Base-by-base conservation (phyloP, 2,329 filamentous ascomycete genomes). In the Penicillium sp. region DNA sequence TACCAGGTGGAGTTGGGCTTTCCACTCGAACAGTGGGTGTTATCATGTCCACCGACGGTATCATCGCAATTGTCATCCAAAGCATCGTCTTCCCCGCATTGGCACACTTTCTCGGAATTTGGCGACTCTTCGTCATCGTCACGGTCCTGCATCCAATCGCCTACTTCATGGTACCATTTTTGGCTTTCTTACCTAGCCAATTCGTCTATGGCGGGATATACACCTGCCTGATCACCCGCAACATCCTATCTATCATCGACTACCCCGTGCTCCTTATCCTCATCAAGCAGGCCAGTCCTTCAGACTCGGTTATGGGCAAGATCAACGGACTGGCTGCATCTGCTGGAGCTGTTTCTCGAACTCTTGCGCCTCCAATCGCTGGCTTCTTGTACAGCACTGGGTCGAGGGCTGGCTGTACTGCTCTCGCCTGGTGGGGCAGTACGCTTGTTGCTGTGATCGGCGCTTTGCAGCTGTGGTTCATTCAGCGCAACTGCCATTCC, bases 311-410 rank as follows among this genome's bases (percentile, higher is more conserved):
- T 5, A 77, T 91, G 14, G 88, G 88, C 1, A 86, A 83, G 62
- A 88, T 91, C 69, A 91, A 91, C 59, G 88, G 88, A 0, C 74
- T 90, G 8, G 87, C 87, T 45, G 89, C 89, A 56, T 87, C 85
- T 2, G 87, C 84, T 1, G 88, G 87, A n/a, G 89, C 87, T 18
- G 83, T 85, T 4, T 86, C 86, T 55, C 81, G 88, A n/a, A 90
- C 86, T 0, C 68, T 90, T 38, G 86, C 87, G 1, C 87, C 87
- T 21, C 88, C 88, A 0, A 72, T 90, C 27, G 85, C 86, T 2
- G 88, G 88, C 2, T 79, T 86, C 31, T 77, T 91, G 4, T 91
- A 90, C 63, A 83, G 84, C 14, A 66, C 83, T 3, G 86, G 86
- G 4, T 81, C 79, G 31, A 73, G 80, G 22, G 74, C 84, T 24